These are phyloP conservation scores for Cladophialophora carrionii DNA, from an alignment of 2,329 filamentous ascomycete genomes.

Conservation along the genomic window DNA sequence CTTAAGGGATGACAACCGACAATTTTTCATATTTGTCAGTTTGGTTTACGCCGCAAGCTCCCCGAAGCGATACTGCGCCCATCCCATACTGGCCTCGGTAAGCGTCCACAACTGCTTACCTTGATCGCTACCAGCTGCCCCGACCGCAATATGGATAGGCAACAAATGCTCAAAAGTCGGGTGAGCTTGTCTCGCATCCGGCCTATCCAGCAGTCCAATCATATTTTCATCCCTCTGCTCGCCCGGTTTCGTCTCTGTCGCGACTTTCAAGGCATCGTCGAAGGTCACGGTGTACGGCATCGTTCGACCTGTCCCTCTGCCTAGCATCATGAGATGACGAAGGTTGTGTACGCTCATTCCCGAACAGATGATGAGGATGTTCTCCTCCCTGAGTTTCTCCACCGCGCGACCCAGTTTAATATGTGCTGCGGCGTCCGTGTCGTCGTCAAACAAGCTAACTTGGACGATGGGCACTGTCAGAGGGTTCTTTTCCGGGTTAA, in stretches of 20 bases:
- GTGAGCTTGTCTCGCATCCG: slow-evolving; percentile 64
- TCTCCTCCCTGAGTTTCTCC: slow-evolving; percentile 66
- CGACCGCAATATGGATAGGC: slow-evolving; percentile 62
- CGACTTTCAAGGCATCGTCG: slow-evolving; percentile 69
- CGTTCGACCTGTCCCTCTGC: slow-evolving; percentile 44
- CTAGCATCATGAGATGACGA: slow-evolving; percentile 57
- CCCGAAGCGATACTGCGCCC: slow-evolving; percentile 60
- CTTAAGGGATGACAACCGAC: background rate
- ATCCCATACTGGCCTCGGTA: slow-evolving; percentile 57
- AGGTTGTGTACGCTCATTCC: slow-evolving; percentile 78
- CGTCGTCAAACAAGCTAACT: slow-evolving; percentile 68
- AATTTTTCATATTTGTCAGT: background rate
- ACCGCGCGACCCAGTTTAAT: slow-evolving; percentile 70
- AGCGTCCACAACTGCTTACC: slow-evolving; percentile 55
- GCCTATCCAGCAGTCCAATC: slow-evolving; percentile 52
- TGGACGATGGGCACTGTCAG: slow-evolving; percentile 71
- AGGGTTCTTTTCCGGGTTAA: slow-evolving; percentile 64
- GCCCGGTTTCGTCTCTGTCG: slow-evolving; percentile 54
- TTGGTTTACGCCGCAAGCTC: slow-evolving; percentile 25
- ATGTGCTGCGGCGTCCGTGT: slow-evolving; percentile 65
- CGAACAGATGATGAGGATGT: slow-evolving; percentile 69
- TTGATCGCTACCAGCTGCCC: slow-evolving; percentile 56
- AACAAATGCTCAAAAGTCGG: slow-evolving; percentile 67
- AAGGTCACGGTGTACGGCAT: slow-evolving; percentile 65
- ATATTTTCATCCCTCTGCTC: slow-evolving; percentile 51